Percentiles rank a stretch among this genome's conserved stretches.
Conservation (phyloP, 139 green algal genomes). For the Klebsormidium nitens region DNA sequence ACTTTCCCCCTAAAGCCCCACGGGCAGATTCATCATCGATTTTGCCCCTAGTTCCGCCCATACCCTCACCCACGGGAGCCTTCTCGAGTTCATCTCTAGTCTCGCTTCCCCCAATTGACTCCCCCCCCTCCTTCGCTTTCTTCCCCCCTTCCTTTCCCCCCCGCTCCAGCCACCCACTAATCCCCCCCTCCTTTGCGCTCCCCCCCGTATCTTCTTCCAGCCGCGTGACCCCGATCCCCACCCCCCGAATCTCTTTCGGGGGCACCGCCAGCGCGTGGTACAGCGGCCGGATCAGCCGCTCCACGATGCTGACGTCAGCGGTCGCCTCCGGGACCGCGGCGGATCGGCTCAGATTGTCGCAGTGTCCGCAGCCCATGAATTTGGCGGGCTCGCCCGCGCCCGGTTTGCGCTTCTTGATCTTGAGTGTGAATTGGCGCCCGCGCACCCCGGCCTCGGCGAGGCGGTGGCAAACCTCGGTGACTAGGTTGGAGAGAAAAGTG, state of each 20-base stretch:
- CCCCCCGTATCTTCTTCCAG: slow-evolving; percentile 6
- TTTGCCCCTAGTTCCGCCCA: too few relatives aligned
- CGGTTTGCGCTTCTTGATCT: slow-evolving; percentile 68
- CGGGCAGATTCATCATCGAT: too few relatives aligned
- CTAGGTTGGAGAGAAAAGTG: slow-evolving; percentile 56
- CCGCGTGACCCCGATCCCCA: slow-evolving; percentile 30
- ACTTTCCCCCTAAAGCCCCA: too few relatives aligned
- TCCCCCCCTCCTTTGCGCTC: too few relatives aligned
- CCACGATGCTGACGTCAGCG: not conserved
- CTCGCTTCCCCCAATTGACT: too few relatives aligned
- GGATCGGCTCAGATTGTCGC: slow-evolving; percentile 68
- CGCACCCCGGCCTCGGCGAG: slow-evolving; percentile 39
- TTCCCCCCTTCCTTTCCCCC: too few relatives aligned
- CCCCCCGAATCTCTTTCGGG: slow-evolving; percentile 20
- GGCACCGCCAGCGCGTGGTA: not conserved
- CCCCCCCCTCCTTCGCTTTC: too few relatives aligned
- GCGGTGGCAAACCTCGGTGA: slow-evolving; percentile 33
- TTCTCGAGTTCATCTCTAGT: too few relatives aligned
- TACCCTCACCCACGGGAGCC: too few relatives aligned
- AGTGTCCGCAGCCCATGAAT: slow-evolving; percentile 83
- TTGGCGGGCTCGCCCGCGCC: slow-evolving; percentile 72
- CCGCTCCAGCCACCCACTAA: too few relatives aligned
- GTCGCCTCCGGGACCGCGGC: slow-evolving; percentile 38
- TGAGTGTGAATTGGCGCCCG: slow-evolving; percentile 69
- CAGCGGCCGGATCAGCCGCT: not conserved